Evolutionary conservation across 192 early-diverging fungal species (phyloP).

Genomic region (Borealophlyctis nickersoniae): DNA sequence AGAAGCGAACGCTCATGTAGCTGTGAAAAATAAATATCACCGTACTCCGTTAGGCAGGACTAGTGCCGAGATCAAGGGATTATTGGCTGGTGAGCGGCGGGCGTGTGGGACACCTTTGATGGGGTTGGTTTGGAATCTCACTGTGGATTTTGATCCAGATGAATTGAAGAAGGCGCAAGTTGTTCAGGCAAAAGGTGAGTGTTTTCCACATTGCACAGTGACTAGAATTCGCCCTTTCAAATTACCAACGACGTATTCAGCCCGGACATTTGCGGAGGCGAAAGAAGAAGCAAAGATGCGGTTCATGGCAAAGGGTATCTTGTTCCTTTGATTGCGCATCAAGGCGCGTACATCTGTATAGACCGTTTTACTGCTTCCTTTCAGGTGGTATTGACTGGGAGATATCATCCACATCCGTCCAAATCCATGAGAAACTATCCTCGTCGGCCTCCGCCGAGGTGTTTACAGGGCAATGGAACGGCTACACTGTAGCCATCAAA

Average conservation of each 20-base stretch:
- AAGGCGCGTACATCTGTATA: too few species aligned
- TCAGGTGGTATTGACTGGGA: slow-evolving; percentile 32
- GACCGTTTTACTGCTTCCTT: neutral
- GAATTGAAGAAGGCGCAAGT: neutral
- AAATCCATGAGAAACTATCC: slow-evolving; percentile 18
- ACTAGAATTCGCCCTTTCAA: neutral
- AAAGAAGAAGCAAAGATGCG: slow-evolving; percentile 34
- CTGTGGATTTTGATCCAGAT: neutral
- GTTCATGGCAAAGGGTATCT: slow-evolving; percentile 28
- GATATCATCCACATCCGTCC: slow-evolving; percentile 34
- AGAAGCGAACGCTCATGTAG: slow-evolving; percentile 19
- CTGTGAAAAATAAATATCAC: slow-evolving; percentile 45
- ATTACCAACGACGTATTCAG: slow-evolving; percentile 2
- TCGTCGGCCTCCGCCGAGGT: neutral
- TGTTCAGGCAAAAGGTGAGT: slow-evolving; percentile 16
- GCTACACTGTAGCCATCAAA: slow-evolving; percentile 33
- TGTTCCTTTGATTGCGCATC: too few species aligned
- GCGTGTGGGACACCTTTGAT: slow-evolving; percentile 10
- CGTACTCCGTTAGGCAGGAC: slow-evolving; percentile 35
- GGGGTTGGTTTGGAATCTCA: too few species aligned
- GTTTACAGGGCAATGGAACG: slow-evolving; percentile 30
- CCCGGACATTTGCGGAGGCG: slow-evolving; percentile 27
- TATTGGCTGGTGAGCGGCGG: slow-evolving; percentile 18
- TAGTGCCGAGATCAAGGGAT: slow-evolving; percentile 26
- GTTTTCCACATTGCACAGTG: slow-evolving; percentile 5